A percentile compares a stretch with the other conserved stretches of the same genome.
Evolutionary conservation across 2,329 filamentous ascomycete genomes (phyloP).

Genomic region (Tetracladium maxilliforme): DNA sequence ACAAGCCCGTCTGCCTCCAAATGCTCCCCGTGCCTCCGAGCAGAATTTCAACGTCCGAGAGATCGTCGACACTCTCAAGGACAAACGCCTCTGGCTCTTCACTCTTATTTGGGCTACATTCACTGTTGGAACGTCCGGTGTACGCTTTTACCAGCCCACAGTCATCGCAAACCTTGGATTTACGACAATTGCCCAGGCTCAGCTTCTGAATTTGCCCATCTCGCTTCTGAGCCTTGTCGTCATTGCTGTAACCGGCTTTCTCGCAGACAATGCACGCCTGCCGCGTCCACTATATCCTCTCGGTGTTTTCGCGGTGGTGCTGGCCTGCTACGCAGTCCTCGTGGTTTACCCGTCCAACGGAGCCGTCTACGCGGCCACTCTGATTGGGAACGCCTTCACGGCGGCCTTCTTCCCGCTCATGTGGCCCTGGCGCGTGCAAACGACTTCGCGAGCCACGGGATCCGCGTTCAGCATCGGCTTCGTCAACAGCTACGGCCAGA

Average conservation of each 20-base stretch:
- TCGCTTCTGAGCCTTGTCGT: slow-evolving; percentile 23
- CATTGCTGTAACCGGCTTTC: slow-evolving; percentile 23
- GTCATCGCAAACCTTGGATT: slow-evolving; percentile 24
- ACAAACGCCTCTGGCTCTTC: slow-evolving; percentile 28
- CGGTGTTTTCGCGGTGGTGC: slow-evolving; percentile 23
- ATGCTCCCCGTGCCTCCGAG: slow-evolving; percentile 24
- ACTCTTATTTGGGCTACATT: slow-evolving; percentile 26
- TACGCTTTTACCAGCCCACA: slow-evolving; percentile 25
- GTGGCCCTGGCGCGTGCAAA: slow-evolving; percentile 36
- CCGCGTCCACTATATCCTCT: slow-evolving; percentile 28
- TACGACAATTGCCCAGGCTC: slow-evolving; percentile 28
- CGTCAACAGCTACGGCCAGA: slow-evolving; percentile 32
- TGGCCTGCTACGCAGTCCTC: slow-evolving; percentile 28
- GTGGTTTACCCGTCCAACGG: slow-evolving; percentile 27
- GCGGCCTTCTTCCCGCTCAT: slow-evolving; percentile 29
- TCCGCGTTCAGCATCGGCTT: slow-evolving; percentile 34
- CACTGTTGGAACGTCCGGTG: slow-evolving; percentile 24
- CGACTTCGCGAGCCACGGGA: slow-evolving; percentile 26
- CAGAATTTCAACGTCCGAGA: slow-evolving; percentile 23
- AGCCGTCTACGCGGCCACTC: slow-evolving; percentile 28
- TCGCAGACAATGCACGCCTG: slow-evolving; percentile 24
- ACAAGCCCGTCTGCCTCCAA: slow-evolving; percentile 26
- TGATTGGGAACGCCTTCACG: slow-evolving; percentile 25
- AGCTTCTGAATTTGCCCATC: slow-evolving; percentile 32
- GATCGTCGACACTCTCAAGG: slow-evolving; percentile 21